These are phyloP conservation scores for Eucalyptus grandis DNA, from an alignment of 345 rosid species.

Conservation along the genomic window DNA sequence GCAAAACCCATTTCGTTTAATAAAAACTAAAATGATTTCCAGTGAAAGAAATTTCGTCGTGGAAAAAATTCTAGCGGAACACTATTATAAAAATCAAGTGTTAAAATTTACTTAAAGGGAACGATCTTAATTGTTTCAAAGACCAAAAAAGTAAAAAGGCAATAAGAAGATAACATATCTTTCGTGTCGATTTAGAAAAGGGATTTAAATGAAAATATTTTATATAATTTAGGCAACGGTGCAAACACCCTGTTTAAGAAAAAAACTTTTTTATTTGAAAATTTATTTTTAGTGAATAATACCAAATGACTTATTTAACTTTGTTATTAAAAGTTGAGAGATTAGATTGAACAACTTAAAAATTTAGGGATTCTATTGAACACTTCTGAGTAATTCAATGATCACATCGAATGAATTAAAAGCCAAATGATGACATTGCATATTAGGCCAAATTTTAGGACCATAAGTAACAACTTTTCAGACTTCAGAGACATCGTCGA, in stretches of 20 bases:
- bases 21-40: no score
- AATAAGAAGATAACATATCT: neutral
- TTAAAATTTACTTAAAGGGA: neutral
- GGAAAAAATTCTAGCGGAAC: no score
- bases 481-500: no score
- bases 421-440: neutral
- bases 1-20: no score
- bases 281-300: neutral
- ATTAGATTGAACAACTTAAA: neutral
- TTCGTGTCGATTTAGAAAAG: neutral
- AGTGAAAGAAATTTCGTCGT: no score
- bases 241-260: neutral
- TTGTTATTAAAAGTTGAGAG: neutral
- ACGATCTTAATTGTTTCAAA: neutral
- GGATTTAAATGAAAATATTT: neutral
- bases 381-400: neutral
- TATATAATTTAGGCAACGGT: neutral
- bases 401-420: neutral
- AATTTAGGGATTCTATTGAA: neutral
- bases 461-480: no score
- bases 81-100: neutral
- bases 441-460: neutral
- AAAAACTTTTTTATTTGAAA: neutral
- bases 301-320: neutral
- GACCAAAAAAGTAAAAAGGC: neutral